These are phyloP conservation scores for Stylosanthes scabra DNA, from an alignment of 331 rosid genomes.

Conservation along the genomic window DNA sequence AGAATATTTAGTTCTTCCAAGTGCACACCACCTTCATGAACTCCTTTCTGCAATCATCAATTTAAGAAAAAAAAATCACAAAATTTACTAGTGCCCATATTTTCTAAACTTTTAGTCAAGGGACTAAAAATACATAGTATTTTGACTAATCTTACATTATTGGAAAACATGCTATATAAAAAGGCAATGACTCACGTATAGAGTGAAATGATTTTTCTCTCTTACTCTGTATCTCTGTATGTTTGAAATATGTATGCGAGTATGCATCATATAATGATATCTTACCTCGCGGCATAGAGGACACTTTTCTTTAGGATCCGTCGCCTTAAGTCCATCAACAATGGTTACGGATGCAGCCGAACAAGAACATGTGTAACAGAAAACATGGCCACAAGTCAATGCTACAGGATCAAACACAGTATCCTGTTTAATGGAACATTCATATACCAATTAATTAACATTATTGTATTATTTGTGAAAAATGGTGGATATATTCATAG, in stretches of 20 bases:
- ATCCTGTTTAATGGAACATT: constrained; percentile 62
- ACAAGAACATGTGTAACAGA: constrained; percentile 89
- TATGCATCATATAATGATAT: background rate
- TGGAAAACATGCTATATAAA: no score
- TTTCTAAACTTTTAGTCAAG: no score
- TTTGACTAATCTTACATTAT: no score
- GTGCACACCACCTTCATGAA: constrained; percentile 69
- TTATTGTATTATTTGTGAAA: background rate
- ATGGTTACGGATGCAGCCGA: constrained; percentile 83
- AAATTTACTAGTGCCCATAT: no score
- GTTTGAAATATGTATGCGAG: background rate
- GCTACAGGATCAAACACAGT: constrained; percentile 92
- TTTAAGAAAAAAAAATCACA: background rate
- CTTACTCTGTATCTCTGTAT: no score
- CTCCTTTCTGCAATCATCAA: constrained; percentile 57
- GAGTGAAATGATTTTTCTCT: no score
- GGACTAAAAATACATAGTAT: no score
- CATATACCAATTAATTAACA: no score
- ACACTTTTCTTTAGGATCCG: constrained; percentile 67
- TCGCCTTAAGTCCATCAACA: constrained; percentile 69
- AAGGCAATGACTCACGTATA: no score
- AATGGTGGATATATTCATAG: background rate
- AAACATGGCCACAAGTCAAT: constrained; percentile 88
- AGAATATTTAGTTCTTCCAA: constrained; percentile 77
- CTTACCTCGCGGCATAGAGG: constrained; percentile 89